Evolutionary conservation across 1,139 yeast species (phyloP), one percentile per base, ranked within the genome.

Genomic region (Protomyces macrosporus): DNA sequence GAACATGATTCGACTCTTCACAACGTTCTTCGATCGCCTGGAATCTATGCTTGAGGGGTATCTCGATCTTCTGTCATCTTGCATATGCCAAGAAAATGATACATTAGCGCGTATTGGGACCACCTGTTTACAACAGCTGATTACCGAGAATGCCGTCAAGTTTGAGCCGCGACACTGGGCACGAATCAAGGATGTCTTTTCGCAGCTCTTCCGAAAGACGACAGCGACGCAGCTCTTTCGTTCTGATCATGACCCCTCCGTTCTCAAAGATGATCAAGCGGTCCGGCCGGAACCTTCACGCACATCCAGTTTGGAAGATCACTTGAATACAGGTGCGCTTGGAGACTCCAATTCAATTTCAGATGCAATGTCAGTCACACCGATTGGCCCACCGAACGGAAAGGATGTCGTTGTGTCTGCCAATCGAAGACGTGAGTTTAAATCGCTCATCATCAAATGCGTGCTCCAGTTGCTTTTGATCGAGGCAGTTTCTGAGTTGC

Each of bases 71-170:
- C 76, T 95, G 64, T 85, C 85, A 3, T 86, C 93, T 6, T 95
- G 98, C 75, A 89, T 93, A 61, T 90, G 97, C 71, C 98, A 93
- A 75, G 97, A 91, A 71, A 93, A 93, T 73, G 98, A 93, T 71
- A 90, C 98, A 0, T 91, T 95, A 70, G 95, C 98, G 0, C 82
- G 96, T 71, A 90, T 91, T 69, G 98, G 98, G 30, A 84, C 95
- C 71, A 85, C 93, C 9, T 91, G 98, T 74, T 80, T 93, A 66
- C 86, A 87, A 68, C 88, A 86, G 67, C 79, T 93, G 67, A 81
- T 93, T 66, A 77, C 86, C 37, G 88, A 88, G 68, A 95, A 93
- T 73, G 83, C 86, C 67, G 72, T 75, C n/a, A 84, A 82, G 71
- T 88, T 93, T 71, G 73, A 76, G 34, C 78, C 76, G 10, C 76